These are phyloP conservation scores for Entomortierella parvispora DNA, from an alignment of 192 early-diverging fungal genomes.

Conservation along the genomic window DNA sequence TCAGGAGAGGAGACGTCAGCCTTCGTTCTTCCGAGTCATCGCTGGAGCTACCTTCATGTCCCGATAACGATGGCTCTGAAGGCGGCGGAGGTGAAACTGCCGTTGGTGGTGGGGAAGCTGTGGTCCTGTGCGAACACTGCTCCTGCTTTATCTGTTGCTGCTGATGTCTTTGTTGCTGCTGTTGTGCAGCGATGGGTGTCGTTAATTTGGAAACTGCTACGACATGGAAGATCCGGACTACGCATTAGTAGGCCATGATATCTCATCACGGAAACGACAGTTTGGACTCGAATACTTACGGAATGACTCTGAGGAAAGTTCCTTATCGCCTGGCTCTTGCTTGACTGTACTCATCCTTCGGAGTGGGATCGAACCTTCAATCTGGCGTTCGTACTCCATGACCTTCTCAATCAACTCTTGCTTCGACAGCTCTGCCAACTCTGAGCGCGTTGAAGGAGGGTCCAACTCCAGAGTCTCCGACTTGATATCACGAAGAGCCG, in stretches of 20 bases:
- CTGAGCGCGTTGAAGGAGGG: constrained; percentile 30
- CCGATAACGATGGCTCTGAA: not conserved
- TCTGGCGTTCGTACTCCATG: constrained; percentile 54
- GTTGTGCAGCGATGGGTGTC: too few relatives aligned
- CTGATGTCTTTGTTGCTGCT: not conserved
- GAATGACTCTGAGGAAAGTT: constrained; percentile 4
- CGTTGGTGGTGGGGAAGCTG: constrained; percentile 13
- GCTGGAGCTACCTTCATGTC: constrained; percentile 4
- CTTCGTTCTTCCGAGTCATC: constrained; percentile 21
- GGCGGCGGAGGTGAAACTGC: constrained; percentile 8
- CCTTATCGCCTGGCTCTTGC: constrained; percentile 14
- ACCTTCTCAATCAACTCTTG: constrained; percentile 56
- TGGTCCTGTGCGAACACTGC: constrained; percentile 3
- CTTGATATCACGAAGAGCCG: constrained; percentile 16
- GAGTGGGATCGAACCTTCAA: constrained; percentile 30
- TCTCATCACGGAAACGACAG: too few relatives aligned
- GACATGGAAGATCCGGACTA: too few relatives aligned
- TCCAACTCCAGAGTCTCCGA: constrained; percentile 21
- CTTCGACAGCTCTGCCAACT: constrained; percentile 38
- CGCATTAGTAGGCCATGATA: too few relatives aligned
- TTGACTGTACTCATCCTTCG: constrained; percentile 29
- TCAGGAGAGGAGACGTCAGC: constrained; percentile 17
- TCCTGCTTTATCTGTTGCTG: constrained; percentile 12
- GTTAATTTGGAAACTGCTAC: not conserved
- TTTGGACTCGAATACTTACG: too few relatives aligned